Evolutionary conservation across 2,329 filamentous ascomycete species (phyloP).

Genomic region (Camillea tinctor): DNA sequence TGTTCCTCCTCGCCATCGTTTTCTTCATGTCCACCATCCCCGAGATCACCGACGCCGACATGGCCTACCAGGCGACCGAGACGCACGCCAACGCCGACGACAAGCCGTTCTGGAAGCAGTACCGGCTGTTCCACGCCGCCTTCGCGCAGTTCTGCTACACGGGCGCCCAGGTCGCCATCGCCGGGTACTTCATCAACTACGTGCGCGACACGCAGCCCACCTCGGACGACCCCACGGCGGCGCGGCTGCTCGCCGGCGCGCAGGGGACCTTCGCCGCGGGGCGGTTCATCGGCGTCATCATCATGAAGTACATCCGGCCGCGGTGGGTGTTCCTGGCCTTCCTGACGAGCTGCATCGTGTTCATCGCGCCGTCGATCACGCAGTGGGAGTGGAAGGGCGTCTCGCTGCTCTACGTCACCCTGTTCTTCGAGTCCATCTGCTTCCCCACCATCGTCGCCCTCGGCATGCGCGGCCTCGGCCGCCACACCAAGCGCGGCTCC

Average conservation of each 20-base stretch:
- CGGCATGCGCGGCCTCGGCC: conserved; percentile 71
- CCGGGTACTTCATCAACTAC: conserved; percentile 72
- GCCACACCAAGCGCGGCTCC: conserved; percentile 74
- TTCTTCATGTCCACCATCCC: conserved; percentile 68
- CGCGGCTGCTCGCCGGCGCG: conserved; percentile 71
- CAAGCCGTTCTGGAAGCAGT: conserved; percentile 67
- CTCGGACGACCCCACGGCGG: conserved; percentile 51
- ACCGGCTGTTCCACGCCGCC: conserved; percentile 72
- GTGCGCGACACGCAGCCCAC: conserved; percentile 57
- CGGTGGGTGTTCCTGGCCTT: conserved; percentile 68
- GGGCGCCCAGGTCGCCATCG: conserved; percentile 68
- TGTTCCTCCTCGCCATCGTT: conserved; percentile 62
- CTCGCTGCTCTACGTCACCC: conserved; percentile 64
- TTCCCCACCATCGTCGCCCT: conserved; percentile 81
- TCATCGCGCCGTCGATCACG: conserved; percentile 51
- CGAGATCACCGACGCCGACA: conserved; percentile 71
- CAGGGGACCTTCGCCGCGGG: conserved; percentile 72
- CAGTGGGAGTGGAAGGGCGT: conserved; percentile 47
- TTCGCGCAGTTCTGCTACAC: conserved; percentile 78
- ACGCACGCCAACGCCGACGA: conserved; percentile 52
- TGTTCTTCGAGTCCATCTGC: conserved; percentile 79
- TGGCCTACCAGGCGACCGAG: conserved; percentile 56
- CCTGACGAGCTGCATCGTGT: conserved; percentile 63
- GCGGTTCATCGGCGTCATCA: conserved; percentile 63
- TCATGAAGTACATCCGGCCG: conserved; percentile 68